Conservation (phyloP, 192 early-diverging fungal genomes). For the Spinellus fusiger region DNA sequence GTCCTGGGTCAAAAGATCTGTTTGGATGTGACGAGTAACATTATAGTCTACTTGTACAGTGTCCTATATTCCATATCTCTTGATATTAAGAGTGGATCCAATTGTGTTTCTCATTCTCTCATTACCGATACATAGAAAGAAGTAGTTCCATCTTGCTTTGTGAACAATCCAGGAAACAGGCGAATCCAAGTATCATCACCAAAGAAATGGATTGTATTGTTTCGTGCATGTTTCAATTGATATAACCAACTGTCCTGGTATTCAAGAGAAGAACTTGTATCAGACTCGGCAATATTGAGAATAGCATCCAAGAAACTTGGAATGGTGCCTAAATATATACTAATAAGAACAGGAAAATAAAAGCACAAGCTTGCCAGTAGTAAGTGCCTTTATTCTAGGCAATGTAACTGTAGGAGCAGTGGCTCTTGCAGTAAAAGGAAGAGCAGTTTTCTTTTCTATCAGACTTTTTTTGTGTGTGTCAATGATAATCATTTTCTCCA, state of each 20-base stretch:
- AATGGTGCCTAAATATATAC: slow-evolving; percentile 46
- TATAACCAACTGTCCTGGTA: slow-evolving; percentile 74
- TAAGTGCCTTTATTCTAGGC: slow-evolving; percentile 76
- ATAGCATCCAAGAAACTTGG: slow-evolving; percentile 80
- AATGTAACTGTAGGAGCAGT: slow-evolving; percentile 75
- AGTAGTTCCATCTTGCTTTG: slow-evolving; percentile 54
- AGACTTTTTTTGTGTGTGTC: slow-evolving; percentile 31
- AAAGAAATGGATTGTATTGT: slow-evolving; percentile 65
- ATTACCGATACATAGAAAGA: slow-evolving; percentile 68
- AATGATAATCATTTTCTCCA: background rate
- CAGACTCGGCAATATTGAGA: slow-evolving; percentile 74
- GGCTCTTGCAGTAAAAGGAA: slow-evolving; percentile 47
- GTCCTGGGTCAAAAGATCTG: slow-evolving; percentile 45
- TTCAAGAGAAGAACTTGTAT: slow-evolving; percentile 48
- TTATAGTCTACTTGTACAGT: slow-evolving; percentile 72
- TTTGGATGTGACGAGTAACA: slow-evolving; percentile 59
- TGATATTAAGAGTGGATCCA: slow-evolving; percentile 42
- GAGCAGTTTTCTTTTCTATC: slow-evolving; percentile 36
- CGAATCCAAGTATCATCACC: slow-evolving; percentile 96
- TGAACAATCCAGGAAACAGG: slow-evolving; percentile 70
- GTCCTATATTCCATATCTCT: slow-evolving; percentile 39
- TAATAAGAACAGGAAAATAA: background rate
- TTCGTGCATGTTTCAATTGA: slow-evolving; percentile 45
- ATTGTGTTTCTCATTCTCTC: slow-evolving; percentile 45
- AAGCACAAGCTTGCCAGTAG: slow-evolving; percentile 47